Conservation (phyloP, 371 early-diverging fungal species). For the Cokeromyces recurvatus region DNA sequence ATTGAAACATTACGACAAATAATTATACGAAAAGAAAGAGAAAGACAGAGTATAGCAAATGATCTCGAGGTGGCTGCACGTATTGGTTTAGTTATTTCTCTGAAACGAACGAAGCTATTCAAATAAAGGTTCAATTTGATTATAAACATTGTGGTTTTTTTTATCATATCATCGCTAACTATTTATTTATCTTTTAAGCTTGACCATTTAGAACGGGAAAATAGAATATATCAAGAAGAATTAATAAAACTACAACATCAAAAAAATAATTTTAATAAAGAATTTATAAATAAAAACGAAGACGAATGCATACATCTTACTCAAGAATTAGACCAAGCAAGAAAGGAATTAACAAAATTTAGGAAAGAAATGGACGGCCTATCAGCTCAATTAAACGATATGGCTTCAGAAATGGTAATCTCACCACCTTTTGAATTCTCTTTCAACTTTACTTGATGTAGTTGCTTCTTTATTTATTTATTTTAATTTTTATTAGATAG, state of each 20-base stretch:
- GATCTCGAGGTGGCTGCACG: conserved; percentile 65
- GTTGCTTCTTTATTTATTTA: too few relatives aligned
- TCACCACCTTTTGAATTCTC: not conserved
- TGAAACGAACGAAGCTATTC: conserved; percentile 58
- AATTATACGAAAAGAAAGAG: conserved; percentile 62
- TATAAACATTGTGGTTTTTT: too few relatives aligned
- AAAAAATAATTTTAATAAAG: conserved; percentile 9
- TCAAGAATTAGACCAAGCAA: conserved; percentile 56
- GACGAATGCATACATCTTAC: conserved; percentile 50
- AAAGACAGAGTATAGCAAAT: conserved; percentile 54
- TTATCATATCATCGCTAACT: too few relatives aligned
- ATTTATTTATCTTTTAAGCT: conserved; percentile 2
- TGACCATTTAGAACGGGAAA: conserved; percentile 57
- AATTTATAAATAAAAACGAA: conserved; percentile 8
- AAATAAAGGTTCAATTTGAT: conserved; percentile 46
- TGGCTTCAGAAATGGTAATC: conserved; percentile 59
- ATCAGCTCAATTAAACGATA: conserved; percentile 60
- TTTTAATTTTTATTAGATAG: conserved; percentile 19
- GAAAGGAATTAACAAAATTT: conserved; percentile 53
- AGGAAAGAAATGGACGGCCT: conserved; percentile 61
- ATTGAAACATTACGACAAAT: conserved; percentile 43
- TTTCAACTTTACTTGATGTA: too few relatives aligned
- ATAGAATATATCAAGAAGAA: conserved; percentile 47
- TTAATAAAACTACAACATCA: conserved; percentile 12
- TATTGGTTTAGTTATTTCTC: conserved; percentile 60